A percentile compares a stretch with the other conserved stretches of the same genome.
Conservation (phyloP, 129 eudicot genomes). For the Kitagawia praeruptora region DNA sequence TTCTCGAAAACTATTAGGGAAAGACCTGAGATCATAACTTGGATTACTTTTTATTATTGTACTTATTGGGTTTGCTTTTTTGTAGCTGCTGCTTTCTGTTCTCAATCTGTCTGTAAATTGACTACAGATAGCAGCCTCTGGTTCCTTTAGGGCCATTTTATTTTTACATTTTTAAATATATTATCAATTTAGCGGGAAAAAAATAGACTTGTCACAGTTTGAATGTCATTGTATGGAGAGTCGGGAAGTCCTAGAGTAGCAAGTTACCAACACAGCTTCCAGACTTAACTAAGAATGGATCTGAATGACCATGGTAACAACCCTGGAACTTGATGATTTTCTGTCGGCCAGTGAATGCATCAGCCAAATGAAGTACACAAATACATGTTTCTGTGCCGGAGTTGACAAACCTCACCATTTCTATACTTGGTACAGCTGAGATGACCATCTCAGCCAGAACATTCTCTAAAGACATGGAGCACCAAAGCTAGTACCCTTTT, state of each 20-base stretch:
- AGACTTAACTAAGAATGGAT: slow-evolving; percentile 74
- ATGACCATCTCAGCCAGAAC: slow-evolving; percentile 70
- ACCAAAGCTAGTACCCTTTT: slow-evolving; percentile 95
- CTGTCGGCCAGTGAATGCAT: slow-evolving; percentile 63
- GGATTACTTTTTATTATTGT: too few relatives aligned
- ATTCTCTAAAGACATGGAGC: slow-evolving; percentile 93
- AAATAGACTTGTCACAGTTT: slow-evolving; percentile 38
- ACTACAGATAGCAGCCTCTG: too few relatives aligned
- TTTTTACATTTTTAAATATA: too few relatives aligned
- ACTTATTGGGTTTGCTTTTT: too few relatives aligned
- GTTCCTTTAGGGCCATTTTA: too few relatives aligned
- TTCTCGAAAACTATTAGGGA: too few relatives aligned
- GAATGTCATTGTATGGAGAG: slow-evolving; percentile 70
- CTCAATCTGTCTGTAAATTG: too few relatives aligned
- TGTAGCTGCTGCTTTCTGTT: too few relatives aligned
- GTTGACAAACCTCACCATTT: slow-evolving; percentile 92
- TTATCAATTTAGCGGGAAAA: too few relatives aligned
- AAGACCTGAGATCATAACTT: too few relatives aligned
- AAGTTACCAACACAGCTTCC: slow-evolving; percentile 94
- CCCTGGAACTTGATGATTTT: slow-evolving; percentile 80
- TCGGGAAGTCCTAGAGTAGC: slow-evolving; percentile 92
- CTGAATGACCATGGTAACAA: slow-evolving; percentile 93
- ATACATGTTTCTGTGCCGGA: slow-evolving; percentile 95
- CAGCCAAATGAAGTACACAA: slow-evolving; percentile 82
- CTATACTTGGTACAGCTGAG: slow-evolving; percentile 82